Conservation (phyloP, 2,329 filamentous ascomycete species). For the Colletotrichum sp. region DNA sequence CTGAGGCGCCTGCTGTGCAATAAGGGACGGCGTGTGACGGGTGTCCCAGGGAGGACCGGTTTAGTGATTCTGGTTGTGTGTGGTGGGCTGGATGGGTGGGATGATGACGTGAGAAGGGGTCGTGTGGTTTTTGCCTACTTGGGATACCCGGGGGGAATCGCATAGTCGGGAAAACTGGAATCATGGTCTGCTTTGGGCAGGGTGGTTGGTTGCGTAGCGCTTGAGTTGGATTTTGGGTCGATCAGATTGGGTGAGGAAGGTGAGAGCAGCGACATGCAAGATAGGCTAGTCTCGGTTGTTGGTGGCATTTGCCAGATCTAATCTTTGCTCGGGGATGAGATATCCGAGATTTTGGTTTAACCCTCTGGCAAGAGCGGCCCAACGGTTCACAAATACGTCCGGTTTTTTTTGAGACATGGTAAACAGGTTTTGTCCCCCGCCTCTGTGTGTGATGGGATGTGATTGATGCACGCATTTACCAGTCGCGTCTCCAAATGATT, state of each 20-base stretch:
- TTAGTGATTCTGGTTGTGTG: neutral
- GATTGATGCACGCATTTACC: neutral
- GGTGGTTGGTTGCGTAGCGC: neutral
- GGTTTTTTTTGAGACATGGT: neutral
- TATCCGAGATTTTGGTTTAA: neutral
- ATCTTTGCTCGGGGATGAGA: neutral
- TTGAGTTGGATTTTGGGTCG: neutral
- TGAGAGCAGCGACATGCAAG: neutral
- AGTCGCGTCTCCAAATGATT: neutral
- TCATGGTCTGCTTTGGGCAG: neutral
- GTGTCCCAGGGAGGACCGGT: neutral
- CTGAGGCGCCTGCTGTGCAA: neutral
- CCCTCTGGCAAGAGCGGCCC: neutral
- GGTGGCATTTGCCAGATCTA: neutral
- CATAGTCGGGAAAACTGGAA: neutral
- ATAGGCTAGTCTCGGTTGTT: slow-evolving; percentile 17
- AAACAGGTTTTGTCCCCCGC: neutral
- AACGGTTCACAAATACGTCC: neutral
- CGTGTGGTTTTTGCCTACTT: neutral
- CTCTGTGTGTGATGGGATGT: neutral
- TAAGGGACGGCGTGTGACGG: neutral
- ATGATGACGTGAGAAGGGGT: neutral
- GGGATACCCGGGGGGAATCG: neutral
- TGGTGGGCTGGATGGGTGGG: neutral
- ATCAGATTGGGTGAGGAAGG: neutral